Evolutionary conservation across 805 yeast genomes (phyloP).

Genomic region (Zygotorulaspora chibaensis): DNA sequence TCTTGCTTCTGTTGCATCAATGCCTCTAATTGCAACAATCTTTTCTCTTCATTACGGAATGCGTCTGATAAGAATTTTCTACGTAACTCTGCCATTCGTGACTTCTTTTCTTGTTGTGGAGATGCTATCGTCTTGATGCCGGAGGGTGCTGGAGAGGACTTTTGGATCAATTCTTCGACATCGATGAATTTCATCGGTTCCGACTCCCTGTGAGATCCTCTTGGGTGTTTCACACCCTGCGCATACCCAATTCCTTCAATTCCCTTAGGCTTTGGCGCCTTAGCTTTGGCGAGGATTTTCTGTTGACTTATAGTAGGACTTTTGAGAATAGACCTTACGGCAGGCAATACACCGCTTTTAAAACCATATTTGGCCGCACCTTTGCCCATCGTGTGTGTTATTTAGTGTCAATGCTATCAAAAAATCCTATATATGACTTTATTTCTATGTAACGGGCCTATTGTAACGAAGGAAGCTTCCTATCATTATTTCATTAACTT

Average conservation of each 20-base stretch:
- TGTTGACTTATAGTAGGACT: slow-evolving; percentile 52
- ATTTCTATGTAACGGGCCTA: no score
- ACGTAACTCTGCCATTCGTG: slow-evolving; percentile 54
- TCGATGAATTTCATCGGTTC: slow-evolving; percentile 50
- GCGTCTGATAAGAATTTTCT: slow-evolving; percentile 66
- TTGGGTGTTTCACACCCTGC: slow-evolving; percentile 63
- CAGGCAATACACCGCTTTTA: slow-evolving; percentile 81
- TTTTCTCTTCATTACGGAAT: slow-evolving; percentile 48
- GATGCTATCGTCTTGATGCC: slow-evolving; percentile 21
- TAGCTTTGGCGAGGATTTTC: slow-evolving; percentile 37
- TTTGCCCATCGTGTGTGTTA: slow-evolving; percentile 40
- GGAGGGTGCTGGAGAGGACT: slow-evolving; percentile 48
- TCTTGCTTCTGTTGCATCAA: slow-evolving; percentile 35
- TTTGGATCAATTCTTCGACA: slow-evolving; percentile 54
- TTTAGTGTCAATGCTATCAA: background rate
- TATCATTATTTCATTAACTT: background rate
- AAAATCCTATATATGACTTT: background rate
- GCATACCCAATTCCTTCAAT: slow-evolving; percentile 57
- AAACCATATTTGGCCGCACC: slow-evolving; percentile 44
- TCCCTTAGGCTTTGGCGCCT: slow-evolving; percentile 45
- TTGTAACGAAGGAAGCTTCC: background rate
- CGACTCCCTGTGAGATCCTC: slow-evolving; percentile 54
- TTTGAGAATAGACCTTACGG: slow-evolving; percentile 69
- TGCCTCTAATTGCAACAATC: slow-evolving; percentile 37
- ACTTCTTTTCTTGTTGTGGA: slow-evolving; percentile 28